Base-by-base conservation (phyloP, 257 asterid genomes). In the Leptodermis oblonga region DNA sequence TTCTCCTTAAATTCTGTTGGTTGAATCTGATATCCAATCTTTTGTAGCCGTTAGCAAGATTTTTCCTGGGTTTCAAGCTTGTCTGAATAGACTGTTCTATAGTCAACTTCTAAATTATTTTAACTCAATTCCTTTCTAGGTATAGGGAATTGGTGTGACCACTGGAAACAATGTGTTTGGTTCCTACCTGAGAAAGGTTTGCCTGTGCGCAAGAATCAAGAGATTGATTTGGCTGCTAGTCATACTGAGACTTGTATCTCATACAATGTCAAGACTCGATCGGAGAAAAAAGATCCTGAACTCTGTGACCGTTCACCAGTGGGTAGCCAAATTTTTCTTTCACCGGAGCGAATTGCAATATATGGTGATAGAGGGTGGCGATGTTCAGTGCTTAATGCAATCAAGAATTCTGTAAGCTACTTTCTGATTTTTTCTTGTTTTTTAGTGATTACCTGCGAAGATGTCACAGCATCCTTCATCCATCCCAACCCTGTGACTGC, bases 141-240 rank as follows among this genome's bases (percentile, higher is more conserved):
- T 71, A 60, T 82, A 62, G 73, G 78, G 37, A 75, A 77, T 62
- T 90, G 99, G 99, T 86, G 99, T 78, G 96, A 93, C 86, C 99
- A 93, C 59, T 93, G 99, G 99, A 93, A 90, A 74, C 99, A 93
- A 70, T 83, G 89, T 77, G 88, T 90, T 73, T 93, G 96, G 99
- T 80, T 88, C 68, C 76, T 85, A 73, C 91, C 92, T 28, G 78
- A 73, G 42, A 69, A 82, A 59, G 94, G 92, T 62, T 74, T 86
- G 62, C 66, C 84, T 5, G 88, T 93, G 55, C 56, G 42, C 64
- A 88, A 77, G 84, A 89, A 85, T 71, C 83, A 87, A 70, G 81
- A 80, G 46, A 84, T 93, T 80, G 75, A 42, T 70, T 62, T 93
- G 62, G 77, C 73, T 48, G 96, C 97, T 65, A 49, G 64, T 63